A percentile compares a stretch with the other conserved stretches of the same genome.
Conservation (phyloP, 129 eudicot genomes). For the Ambrosia artemisiifolia region DNA sequence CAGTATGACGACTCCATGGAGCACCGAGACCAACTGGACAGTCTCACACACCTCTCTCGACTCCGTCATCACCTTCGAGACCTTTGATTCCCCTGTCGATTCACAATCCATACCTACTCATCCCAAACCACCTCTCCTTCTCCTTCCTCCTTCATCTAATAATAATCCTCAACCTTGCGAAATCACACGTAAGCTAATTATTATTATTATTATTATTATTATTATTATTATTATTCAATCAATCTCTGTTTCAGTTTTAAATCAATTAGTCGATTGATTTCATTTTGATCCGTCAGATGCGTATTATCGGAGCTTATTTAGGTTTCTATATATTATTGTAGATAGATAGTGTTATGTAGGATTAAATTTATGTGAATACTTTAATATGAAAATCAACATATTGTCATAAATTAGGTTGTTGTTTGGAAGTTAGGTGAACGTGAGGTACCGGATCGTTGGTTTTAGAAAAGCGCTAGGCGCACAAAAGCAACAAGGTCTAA, state of each 20-base stretch:
- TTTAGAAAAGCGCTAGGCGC: too few relatives aligned
- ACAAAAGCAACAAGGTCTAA: too few relatives aligned
- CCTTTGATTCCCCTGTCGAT: conserved; percentile 51
- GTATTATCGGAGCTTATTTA: neutral
- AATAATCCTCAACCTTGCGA: conserved; percentile 62
- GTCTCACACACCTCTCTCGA: conserved; percentile 50
- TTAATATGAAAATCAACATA: neutral
- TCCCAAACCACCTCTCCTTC: conserved; percentile 47
- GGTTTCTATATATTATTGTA: neutral
- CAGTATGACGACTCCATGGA: conserved; percentile 18
- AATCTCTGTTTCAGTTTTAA: neutral
- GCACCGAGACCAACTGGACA: conserved; percentile 48
- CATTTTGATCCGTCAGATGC: conserved; percentile 6
- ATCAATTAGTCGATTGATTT: neutral
- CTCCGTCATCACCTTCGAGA: conserved; percentile 47
- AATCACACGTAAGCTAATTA: conserved; percentile 50
- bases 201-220: neutral
- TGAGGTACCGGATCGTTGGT: neutral
- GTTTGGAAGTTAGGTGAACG: neutral
- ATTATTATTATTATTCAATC: neutral
- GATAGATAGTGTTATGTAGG: neutral
- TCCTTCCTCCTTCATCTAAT: conserved; percentile 34
- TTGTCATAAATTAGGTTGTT: neutral
- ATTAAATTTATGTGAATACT: neutral
- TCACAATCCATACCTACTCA: conserved; percentile 26